Evolutionary conservation across 2,329 filamentous ascomycete genomes (phyloP).

Genomic region (Aspergillus sp.): DNA sequence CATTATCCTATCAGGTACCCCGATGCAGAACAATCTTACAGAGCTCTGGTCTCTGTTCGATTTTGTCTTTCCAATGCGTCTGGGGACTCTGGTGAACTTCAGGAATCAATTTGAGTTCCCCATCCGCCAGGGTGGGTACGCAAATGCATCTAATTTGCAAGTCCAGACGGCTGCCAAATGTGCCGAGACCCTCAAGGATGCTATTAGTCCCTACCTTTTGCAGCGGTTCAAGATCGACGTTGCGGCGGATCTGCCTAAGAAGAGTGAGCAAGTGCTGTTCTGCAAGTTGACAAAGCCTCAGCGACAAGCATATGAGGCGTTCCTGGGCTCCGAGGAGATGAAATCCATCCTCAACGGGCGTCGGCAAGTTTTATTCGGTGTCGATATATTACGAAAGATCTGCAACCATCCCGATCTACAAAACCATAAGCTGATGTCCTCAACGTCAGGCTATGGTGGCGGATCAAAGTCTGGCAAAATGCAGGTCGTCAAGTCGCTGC

Average conservation of each 20-base stretch:
- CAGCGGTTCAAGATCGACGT: slow-evolving; percentile 94
- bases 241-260: slow-evolving; percentile 88
- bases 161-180: slow-evolving; percentile 94
- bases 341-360: slow-evolving; percentile 74
- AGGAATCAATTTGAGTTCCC: slow-evolving; percentile 90
- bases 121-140: slow-evolving; percentile 90
- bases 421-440: slow-evolving; percentile 63
- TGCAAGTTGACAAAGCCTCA: slow-evolving; percentile 86
- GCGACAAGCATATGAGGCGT: slow-evolving; percentile 75
- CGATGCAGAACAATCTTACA: slow-evolving; percentile 94
- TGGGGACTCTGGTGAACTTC: slow-evolving; percentile 90
- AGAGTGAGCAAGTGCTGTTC: slow-evolving; percentile 94
- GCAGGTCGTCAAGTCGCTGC: slow-evolving; percentile 84
- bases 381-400: slow-evolving; percentile 91
- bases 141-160: slow-evolving; percentile 89
- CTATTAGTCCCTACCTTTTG: slow-evolving; percentile 88
- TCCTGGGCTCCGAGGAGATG: slow-evolving; percentile 82
- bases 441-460: slow-evolving; percentile 71
- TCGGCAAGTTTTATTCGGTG: slow-evolving; percentile 80
- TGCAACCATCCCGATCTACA: slow-evolving; percentile 95
- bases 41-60: slow-evolving; percentile 98
- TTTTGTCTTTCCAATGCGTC: slow-evolving; percentile 93
- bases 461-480: slow-evolving; percentile 87
- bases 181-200: slow-evolving; percentile 88
- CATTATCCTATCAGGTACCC: slow-evolving; percentile 91